A percentile compares a stretch with the other conserved stretches of the same genome.
Evolutionary conservation across 2,329 filamentous ascomycete genomes (phyloP).

Genomic region (Colletotrichum lindemuthianum): DNA sequence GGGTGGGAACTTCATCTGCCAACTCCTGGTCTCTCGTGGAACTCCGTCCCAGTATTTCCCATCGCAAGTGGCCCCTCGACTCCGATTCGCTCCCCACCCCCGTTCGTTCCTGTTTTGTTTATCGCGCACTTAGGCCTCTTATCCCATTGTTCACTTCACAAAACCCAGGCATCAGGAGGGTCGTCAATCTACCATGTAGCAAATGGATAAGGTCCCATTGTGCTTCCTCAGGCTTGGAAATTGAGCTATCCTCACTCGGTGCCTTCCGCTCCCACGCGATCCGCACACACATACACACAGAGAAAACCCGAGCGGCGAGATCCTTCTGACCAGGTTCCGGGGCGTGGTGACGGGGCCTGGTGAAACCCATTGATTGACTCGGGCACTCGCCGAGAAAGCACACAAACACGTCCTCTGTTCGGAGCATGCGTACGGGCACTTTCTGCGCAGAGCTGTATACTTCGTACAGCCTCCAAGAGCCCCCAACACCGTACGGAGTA

Average conservation of each 20-base stretch:
- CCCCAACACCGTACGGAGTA: too few relatives aligned
- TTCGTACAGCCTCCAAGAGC: too few relatives aligned
- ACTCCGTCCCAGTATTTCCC: conserved; percentile 8
- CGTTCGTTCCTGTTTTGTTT: conserved; percentile 6
- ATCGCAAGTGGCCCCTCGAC: conserved; percentile 2
- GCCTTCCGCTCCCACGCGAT: not conserved
- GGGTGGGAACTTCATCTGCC: conserved; percentile 16
- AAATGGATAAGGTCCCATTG: not conserved
- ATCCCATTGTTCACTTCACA: too few relatives aligned
- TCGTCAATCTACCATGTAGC: too few relatives aligned
- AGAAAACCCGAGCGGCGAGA: not conserved
- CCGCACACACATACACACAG: conserved; percentile 5
- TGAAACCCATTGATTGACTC: conserved; percentile 18
- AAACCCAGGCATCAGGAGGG: too few relatives aligned
- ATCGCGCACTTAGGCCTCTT: not conserved
- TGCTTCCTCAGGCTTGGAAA: not conserved
- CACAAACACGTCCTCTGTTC: not conserved
- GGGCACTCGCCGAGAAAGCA: conserved; percentile 14
- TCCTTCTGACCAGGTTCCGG: too few relatives aligned
- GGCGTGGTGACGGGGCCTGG: not conserved
- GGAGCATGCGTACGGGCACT: not conserved
- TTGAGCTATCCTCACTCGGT: not conserved
- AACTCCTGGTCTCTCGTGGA: conserved; percentile 23
- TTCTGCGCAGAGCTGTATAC: not conserved
- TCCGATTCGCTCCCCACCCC: conserved; percentile 8